These are phyloP conservation scores for Lophiotrema nucula DNA, from an alignment of 495 filamentous ascomycete genomes.

Conservation along the genomic window DNA sequence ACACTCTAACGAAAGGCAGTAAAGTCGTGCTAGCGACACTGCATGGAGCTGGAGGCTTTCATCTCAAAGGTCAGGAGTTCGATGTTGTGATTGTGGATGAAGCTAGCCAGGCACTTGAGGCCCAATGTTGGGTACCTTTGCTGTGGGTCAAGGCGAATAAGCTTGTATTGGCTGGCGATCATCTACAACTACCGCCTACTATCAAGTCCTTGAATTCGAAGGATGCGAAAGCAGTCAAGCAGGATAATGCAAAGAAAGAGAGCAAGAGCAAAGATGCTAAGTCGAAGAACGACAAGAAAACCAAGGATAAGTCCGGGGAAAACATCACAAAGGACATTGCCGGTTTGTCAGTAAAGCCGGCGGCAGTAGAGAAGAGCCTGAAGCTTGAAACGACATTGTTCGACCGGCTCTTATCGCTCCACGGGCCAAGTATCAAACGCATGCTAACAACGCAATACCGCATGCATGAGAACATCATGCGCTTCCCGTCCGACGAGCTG, in stretches of 20 bases:
- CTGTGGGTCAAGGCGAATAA: conserved; percentile 66
- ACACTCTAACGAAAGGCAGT: conserved; percentile 68
- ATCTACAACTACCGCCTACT: conserved; percentile 90
- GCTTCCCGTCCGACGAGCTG: conserved; percentile 83
- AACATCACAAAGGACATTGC: conserved; percentile 29
- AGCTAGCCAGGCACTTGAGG: conserved; percentile 91
- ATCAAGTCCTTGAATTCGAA: conserved; percentile 77
- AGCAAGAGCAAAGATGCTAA: conserved; percentile 18
- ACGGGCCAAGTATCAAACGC: conserved; percentile 80
- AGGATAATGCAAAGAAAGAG: conserved; percentile 27
- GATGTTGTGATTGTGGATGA: conserved; percentile 96
- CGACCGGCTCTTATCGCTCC: conserved; percentile 76
- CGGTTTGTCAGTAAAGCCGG: conserved; percentile 34
- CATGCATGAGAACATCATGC: conserved; percentile 96
- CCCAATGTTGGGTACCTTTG: conserved; percentile 96
- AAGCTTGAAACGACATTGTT: conserved; percentile 87
- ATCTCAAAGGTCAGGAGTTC: conserved; percentile 76
- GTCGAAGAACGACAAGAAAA: conserved; percentile 18
- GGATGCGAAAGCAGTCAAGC: conserved; percentile 28
- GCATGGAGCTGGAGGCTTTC: conserved; percentile 86
- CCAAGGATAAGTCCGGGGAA: conserved; percentile 6
- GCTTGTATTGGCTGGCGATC: conserved; percentile 88
- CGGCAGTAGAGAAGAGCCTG: conserved; percentile 32
- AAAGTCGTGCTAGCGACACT: conserved; percentile 89
- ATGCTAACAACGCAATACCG: conserved; percentile 99